These are phyloP conservation scores for Rhododendron ferrugineum DNA, from an alignment of 148 eudicot species.

Conservation along the genomic window DNA sequence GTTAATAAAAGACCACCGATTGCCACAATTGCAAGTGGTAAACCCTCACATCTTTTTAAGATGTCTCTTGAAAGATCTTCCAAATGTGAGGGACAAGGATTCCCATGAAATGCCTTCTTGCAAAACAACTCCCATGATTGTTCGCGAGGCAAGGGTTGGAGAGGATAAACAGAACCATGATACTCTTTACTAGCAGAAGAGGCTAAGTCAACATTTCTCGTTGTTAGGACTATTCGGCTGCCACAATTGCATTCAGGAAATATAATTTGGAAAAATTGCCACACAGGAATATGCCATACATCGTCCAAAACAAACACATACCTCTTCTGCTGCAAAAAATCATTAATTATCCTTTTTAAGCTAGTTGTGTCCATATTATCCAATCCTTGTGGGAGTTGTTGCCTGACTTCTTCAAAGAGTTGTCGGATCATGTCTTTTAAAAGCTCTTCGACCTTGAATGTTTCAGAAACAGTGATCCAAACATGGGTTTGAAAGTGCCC, in stretches of 20 bases:
- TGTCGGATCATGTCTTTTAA: no score
- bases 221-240: conserved; percentile 13
- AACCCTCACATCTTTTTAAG: conserved; percentile 8
- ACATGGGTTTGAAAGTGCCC: no score
- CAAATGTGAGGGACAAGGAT: conserved; percentile 12
- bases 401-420: neutral
- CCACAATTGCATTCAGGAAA: conserved; percentile 12
- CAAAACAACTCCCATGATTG: conserved; percentile 11
- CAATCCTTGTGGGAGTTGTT: neutral
- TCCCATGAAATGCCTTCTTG: conserved; percentile 2
- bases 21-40: conserved; percentile 19
- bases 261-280: conserved; percentile 3
- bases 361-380: no score
- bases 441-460: no score
- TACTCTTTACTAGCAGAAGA: neutral
- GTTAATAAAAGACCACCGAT: conserved; percentile 10
- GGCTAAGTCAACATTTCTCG: conserved; percentile 10
- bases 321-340: neutral
- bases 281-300: conserved; percentile 3
- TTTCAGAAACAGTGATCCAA: no score
- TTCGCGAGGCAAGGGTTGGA: neutral
- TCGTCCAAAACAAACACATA: conserved; percentile 4
- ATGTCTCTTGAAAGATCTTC: conserved; percentile 2
- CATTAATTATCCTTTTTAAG: neutral
- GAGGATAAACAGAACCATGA: neutral